phyloP scores from a whole-genome alignment of 345 rosid species.

The Adansonia digitata region DNA sequence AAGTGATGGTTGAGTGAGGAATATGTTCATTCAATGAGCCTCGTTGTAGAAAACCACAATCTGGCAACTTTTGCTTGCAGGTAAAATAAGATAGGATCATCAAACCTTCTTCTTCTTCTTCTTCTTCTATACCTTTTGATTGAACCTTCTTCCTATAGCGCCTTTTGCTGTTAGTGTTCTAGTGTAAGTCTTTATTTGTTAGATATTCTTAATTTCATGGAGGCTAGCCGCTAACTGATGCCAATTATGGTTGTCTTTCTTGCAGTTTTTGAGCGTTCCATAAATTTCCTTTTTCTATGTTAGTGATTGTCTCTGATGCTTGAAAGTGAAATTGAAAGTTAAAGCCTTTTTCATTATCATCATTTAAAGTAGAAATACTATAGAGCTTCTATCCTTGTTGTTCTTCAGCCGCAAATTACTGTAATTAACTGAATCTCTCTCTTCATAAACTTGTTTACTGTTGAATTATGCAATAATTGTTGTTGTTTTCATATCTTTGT shows the following conservation, averaged over 20 bases:
- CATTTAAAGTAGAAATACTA: background rate
- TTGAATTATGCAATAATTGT: constrained; percentile 2
- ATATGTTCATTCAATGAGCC: constrained; percentile 44
- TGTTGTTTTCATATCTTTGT: background rate
- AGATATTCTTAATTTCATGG: background rate
- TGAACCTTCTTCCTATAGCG: no score
- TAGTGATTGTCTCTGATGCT: no score
- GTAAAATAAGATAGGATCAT: constrained; percentile 24
- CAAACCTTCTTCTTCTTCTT: background rate
- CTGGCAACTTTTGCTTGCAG: constrained; percentile 39
- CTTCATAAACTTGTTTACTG: constrained; percentile 7
- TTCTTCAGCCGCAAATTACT: background rate
- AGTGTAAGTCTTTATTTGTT: constrained; percentile 5
- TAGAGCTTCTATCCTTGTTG: background rate
- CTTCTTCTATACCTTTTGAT: no score
- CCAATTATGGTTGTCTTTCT: background rate
- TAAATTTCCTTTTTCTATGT: no score
- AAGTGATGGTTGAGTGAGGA: constrained; percentile 33
- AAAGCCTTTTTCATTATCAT: background rate
- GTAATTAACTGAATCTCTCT: background rate
- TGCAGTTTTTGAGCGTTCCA: background rate
- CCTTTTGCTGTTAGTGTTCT: no score
- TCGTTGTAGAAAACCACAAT: constrained; percentile 29
- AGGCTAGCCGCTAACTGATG: background rate
- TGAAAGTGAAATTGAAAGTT: no score